Percentiles rank a stretch among this genome's conserved stretches.
Conservation (phyloP, 441 rosid species). For the Raphanus hybrid region DNA sequence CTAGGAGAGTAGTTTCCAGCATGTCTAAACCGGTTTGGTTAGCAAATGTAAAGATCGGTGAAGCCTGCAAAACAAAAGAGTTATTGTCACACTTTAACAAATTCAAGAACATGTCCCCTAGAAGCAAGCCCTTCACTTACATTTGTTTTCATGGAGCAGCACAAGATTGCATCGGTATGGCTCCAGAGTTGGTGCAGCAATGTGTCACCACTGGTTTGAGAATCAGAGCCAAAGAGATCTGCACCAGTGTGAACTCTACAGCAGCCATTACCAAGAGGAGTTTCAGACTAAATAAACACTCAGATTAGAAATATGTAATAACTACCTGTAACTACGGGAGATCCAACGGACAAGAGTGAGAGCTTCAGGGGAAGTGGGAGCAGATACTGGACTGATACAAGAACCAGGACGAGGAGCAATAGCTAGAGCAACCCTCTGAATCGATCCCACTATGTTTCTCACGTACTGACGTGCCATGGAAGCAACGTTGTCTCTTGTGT, state of each 20-base stretch:
- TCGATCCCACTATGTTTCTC: slow-evolving; percentile 81
- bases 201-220: slow-evolving; percentile 62
- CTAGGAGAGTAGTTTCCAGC: slow-evolving; percentile 92
- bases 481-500: slow-evolving; percentile 80
- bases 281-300: neutral
- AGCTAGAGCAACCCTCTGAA: slow-evolving; percentile 97
- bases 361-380: slow-evolving; percentile 88
- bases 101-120: neutral
- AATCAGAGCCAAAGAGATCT: slow-evolving; percentile 59
- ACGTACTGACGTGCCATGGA: slow-evolving; percentile 96
- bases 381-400: slow-evolving; percentile 46
- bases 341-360: slow-evolving; percentile 89
- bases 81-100: slow-evolving; percentile 7
- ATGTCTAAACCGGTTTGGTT: slow-evolving; percentile 95
- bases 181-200: slow-evolving; percentile 86
- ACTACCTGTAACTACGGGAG: slow-evolving; percentile 73
- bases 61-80: slow-evolving; percentile 56
- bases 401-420: slow-evolving; percentile 70
- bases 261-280: slow-evolving; percentile 9
- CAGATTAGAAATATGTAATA: neutral
- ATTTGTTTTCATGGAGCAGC: slow-evolving; percentile 88
- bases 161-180: slow-evolving; percentile 84
- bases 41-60: slow-evolving; percentile 86
- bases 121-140: slow-evolving; percentile 40
- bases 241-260: slow-evolving; percentile 75